Percentiles rank a stretch among this genome's conserved stretches.
phyloP scores from a whole-genome alignment of 371 early-diverging fungal species.

The Synchytrium microbalum region DNA sequence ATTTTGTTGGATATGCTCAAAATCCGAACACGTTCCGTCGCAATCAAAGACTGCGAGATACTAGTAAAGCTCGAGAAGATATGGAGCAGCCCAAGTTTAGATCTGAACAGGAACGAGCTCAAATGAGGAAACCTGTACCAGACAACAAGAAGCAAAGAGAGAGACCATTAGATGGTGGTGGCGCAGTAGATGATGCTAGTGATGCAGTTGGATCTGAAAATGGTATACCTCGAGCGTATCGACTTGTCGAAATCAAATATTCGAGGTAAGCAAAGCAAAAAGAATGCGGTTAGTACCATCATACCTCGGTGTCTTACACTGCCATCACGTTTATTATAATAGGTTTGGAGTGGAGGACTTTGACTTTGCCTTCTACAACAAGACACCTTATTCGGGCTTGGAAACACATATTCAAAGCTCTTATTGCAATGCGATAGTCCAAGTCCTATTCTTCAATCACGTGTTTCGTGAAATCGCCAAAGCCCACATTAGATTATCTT shows the following conservation, averaged over 20 bases:
- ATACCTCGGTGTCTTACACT: too few species aligned
- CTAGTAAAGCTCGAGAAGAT: constrained; percentile 1
- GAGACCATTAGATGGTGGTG: not conserved
- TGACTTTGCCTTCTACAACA: constrained; percentile 91
- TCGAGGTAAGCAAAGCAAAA: not conserved
- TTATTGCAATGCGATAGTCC: constrained; percentile 82
- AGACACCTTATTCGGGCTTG: constrained; percentile 73
- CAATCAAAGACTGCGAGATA: constrained; percentile 52
- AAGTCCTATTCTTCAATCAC: constrained; percentile 65
- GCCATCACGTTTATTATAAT: constrained; percentile 67
- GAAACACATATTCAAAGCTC: constrained; percentile 86
- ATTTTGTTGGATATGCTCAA: constrained; percentile 86
- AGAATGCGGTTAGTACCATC: too few species aligned
- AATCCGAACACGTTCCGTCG: constrained; percentile 68
- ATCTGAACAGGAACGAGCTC: constrained; percentile 70
- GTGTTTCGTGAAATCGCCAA: constrained; percentile 60
- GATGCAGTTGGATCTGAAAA: not conserved
- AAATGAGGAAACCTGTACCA: not conserved
- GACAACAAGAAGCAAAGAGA: not conserved
- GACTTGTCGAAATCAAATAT: not conserved
- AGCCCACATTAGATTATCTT: constrained; percentile 59
- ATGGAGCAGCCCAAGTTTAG: constrained; percentile 71
- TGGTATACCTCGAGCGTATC: not conserved
- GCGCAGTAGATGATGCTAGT: not conserved
- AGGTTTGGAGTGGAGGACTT: constrained; percentile 95